Evolutionary conservation across 108 stramenopile species (phyloP).

Genomic region (Nannochloropsis salina): DNA sequence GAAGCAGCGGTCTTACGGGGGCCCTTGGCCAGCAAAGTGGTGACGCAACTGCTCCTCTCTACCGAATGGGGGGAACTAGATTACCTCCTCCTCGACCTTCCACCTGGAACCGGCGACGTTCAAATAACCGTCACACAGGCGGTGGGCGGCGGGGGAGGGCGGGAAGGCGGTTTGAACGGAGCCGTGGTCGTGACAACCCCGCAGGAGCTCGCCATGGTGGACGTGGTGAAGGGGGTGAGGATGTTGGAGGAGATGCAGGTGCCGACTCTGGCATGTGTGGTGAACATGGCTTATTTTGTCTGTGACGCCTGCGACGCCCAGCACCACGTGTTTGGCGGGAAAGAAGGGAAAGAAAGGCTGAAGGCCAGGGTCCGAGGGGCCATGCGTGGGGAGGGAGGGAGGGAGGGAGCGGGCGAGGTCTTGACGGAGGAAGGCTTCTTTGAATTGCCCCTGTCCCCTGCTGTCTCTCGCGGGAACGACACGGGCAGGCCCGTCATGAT

Average conservation of each 20-base stretch:
- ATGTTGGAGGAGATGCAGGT: slow-evolving; percentile 90
- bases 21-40: slow-evolving; percentile 55
- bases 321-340: slow-evolving; percentile 16
- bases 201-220: slow-evolving; percentile 77
- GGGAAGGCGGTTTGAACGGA: slow-evolving; percentile 62
- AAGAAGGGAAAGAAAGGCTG: neutral
- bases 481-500: neutral
- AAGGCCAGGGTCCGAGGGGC: neutral
- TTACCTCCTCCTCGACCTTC: slow-evolving; percentile 89
- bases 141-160: slow-evolving; percentile 31
- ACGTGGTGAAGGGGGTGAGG: slow-evolving; percentile 90
- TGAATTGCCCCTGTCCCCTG: neutral
- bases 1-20: slow-evolving; percentile 59
- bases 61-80: slow-evolving; percentile 99
- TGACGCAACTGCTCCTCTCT: slow-evolving; percentile 83
- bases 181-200: slow-evolving; percentile 99
- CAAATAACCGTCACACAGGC: slow-evolving; percentile 91
- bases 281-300: slow-evolving; percentile 79
- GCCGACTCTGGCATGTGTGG: slow-evolving; percentile 84
- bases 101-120: slow-evolving; percentile 97
- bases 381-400: neutral
- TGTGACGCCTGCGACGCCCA: slow-evolving; percentile 48
- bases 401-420: neutral
- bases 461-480: neutral
- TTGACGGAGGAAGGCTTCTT: neutral